Evolutionary conservation across 306 rosid genomes (phyloP), one percentile per base, ranked within the genome.

Genomic region (Cajanus cajan): DNA sequence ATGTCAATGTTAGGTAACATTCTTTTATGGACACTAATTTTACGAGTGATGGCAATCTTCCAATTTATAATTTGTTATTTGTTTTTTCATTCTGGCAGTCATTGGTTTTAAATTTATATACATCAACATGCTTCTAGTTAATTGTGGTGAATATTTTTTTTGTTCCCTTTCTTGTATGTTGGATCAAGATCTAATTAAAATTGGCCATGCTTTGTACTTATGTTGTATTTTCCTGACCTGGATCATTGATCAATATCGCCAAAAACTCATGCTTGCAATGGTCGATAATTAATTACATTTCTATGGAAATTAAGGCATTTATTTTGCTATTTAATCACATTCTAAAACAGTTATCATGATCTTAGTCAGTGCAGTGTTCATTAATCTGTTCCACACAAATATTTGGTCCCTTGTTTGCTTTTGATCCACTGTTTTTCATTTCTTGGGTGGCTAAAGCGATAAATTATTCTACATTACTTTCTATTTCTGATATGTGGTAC

Each of bases 401-500:
- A 70, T 50, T 6, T 51, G 37, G 58, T 28, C 40, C 40, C 55
- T 28, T n/a, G 1, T 48, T 28, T 70, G 13, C 61, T 7, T 21
- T 36, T 73, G 21, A 74, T 74, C 12, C 6, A 5, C 33, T 25
- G 12, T 4, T 58, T 74, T 74, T 8, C 3, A 15, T 58, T 64
- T 40, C 52, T 28, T 13, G 50, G 28, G 25, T 66, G 36, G 34
- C 33, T 66, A 13, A 50, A 57, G 48, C 66, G 54, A 22, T 21
- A 43, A 67, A n/a, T 8, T 74, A 40, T 13, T 45, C 50, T 48
- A 51, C 78, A 50, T 13, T 52, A 16, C 63, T 65, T 74, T 6
- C 66, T 47, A 10, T 57, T 68, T 71, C 58, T 75, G 39, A 75
- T 47, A 77, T 41, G 59, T 74, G 12, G 48, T 73, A 25, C 70